phyloP scores from a whole-genome alignment of 371 early-diverging fungal species.

The Mortierella polycephala region DNA sequence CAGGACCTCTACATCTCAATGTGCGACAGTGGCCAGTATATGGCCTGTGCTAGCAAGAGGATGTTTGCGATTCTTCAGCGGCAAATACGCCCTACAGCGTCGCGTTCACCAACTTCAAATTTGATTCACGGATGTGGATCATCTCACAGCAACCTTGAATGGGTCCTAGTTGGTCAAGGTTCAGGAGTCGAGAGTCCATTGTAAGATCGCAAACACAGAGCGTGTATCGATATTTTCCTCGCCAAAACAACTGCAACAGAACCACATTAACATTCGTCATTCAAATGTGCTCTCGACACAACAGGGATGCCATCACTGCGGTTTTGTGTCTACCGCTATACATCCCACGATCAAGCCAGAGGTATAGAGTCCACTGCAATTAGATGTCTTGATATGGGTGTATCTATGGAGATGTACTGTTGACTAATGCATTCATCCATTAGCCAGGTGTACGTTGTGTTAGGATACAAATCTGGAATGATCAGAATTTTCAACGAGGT shows the following conservation, averaged over 20 bases:
- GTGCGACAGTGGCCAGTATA: conserved; percentile 48
- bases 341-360: conserved; percentile 65
- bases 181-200: conserved; percentile 58
- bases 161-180: conserved; percentile 62
- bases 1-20: conserved; percentile 46
- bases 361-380: conserved; percentile 35
- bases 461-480: conserved; percentile 72
- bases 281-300: not conserved
- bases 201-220: conserved; percentile 29
- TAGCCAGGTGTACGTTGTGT: conserved; percentile 68
- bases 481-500: conserved; percentile 71
- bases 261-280: not conserved
- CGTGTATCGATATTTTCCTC: too few relatives aligned
- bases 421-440: too few relatives aligned
- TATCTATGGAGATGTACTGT: too few relatives aligned
- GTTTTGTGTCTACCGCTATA: conserved; percentile 67
- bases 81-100: conserved; percentile 4
- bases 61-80: conserved; percentile 45
- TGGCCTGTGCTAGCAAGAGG: conserved; percentile 51
- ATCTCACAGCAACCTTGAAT: conserved; percentile 11
- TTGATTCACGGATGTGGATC: not conserved
- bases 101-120: not conserved
- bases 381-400: not conserved
- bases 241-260: too few relatives aligned
- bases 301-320: conserved; percentile 66